A percentile compares a stretch with the other conserved stretches of the same genome.
Evolutionary conservation across 1,284 basidiomycete species (phyloP).

Genomic region (Melampsora medusae): DNA sequence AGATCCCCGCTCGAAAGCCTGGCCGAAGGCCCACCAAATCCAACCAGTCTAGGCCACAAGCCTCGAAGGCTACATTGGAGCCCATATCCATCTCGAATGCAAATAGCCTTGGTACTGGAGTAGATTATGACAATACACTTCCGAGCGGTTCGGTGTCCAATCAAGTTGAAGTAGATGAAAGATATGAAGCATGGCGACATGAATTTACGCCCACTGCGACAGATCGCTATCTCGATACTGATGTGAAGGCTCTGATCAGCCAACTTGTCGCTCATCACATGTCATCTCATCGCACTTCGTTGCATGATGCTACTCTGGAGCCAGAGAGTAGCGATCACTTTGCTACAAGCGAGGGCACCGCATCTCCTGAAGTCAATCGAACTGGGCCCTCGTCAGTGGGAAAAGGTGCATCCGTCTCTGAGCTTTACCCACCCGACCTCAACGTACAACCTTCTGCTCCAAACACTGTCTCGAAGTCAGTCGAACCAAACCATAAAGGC

Average conservation of each 20-base stretch:
- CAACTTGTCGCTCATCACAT: slow-evolving; percentile 22
- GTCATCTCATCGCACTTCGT: slow-evolving; percentile 3
- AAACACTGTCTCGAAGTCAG: slow-evolving; percentile 1
- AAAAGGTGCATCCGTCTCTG: neutral
- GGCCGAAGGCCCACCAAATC: slow-evolving; percentile 37
- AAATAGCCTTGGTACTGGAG: neutral
- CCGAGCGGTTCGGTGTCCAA: neutral
- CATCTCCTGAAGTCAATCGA: neutral
- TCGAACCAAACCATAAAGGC: slow-evolving; percentile 11
- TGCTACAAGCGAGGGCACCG: neutral
- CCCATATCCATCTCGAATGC: slow-evolving; percentile 5
- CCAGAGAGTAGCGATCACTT: too few relatives aligned
- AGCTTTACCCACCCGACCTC: neutral
- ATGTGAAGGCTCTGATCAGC: slow-evolving; percentile 24
- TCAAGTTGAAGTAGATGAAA: slow-evolving; percentile 46
- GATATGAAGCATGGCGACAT: slow-evolving; percentile 51
- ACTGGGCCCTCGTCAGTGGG: neutral
- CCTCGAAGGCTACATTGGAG: slow-evolving; percentile 16
- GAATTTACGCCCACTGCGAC: slow-evolving; percentile 50
- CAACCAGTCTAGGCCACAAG: slow-evolving; percentile 9
- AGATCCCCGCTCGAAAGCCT: slow-evolving; percentile 24
- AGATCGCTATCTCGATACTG: slow-evolving; percentile 33
- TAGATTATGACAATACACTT: slow-evolving; percentile 18
- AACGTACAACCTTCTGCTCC: neutral
- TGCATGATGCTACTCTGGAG: neutral